phyloP scores from a whole-genome alignment of 2,329 filamentous ascomycete species.

The Fusarium tricinctum region DNA sequence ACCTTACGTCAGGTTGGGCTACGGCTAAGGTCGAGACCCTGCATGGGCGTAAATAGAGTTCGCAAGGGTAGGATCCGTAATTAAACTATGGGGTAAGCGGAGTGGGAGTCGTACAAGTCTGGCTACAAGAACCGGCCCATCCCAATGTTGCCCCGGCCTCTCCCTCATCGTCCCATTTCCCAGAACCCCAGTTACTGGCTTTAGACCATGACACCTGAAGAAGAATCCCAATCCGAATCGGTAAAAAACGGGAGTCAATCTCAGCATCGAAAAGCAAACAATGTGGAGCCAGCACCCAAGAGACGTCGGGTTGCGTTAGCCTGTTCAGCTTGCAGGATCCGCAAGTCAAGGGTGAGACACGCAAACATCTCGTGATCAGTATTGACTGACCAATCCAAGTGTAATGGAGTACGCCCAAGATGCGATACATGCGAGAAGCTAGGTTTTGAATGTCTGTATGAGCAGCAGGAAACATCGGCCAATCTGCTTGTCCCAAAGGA shows the following conservation, averaged over 20 bases:
- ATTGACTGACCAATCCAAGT: neutral
- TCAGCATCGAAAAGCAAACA: neutral
- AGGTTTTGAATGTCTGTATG: slow-evolving; percentile 12
- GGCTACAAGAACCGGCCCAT: neutral
- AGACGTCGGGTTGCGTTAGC: slow-evolving; percentile 13
- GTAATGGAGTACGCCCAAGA: slow-evolving; percentile 9
- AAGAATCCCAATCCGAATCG: slow-evolving; percentile 7
- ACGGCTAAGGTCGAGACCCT: too few relatives aligned
- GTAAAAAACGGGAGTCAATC: neutral
- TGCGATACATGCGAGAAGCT: slow-evolving; percentile 22
- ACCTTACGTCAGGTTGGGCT: too few relatives aligned
- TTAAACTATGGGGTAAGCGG: too few relatives aligned
- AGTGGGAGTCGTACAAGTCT: too few relatives aligned
- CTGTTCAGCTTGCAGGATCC: slow-evolving; percentile 16
- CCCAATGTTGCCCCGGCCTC: slow-evolving; percentile 19
- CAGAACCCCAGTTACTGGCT: too few relatives aligned
- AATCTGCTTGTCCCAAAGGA: slow-evolving; percentile 21
- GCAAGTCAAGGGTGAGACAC: slow-evolving; percentile 8
- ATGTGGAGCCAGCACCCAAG: slow-evolving; percentile 5
- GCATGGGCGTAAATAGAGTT: too few relatives aligned
- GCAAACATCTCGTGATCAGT: accelerated
- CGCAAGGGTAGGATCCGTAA: too few relatives aligned
- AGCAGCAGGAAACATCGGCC: slow-evolving; percentile 11
- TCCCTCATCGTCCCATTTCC: too few relatives aligned
- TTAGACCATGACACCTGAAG: neutral